Base-by-base conservation (phyloP, 164 flowering plant species). In the Protea cynaroides region DNA sequence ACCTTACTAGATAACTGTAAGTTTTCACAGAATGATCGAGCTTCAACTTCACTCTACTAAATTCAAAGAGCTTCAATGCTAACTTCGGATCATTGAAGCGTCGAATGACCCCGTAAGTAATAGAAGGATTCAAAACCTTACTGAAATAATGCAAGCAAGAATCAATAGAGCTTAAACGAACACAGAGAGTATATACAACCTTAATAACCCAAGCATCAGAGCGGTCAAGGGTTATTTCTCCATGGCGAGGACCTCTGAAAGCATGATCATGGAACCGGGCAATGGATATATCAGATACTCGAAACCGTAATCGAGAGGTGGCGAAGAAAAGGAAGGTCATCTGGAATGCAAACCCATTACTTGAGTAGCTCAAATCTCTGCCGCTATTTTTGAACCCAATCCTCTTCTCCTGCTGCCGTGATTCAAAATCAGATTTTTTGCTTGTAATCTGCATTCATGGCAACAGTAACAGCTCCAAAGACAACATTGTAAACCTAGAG, bases 21-120 rank as follows among this genome's bases (percentile, higher is more conserved):
- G 87, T 82, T 59, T 6, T 36, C 29, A 70, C 54, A 13, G 70
- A 71, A 72, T 84, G 93, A 54, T 52, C 50, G 15, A 88, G 19
- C 51, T 68, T 70, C 74, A 86, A 62, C 57, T 64, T 73, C 23
- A 66, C 49, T 51, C 85, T 72, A 58, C 82, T 71, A 62, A 74
- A 79, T 51, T 81, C 73, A 58, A 88, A 83, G 61, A 89, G 86
- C 46, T 70, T 67, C 34, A 86, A 74, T 7, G 78, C 87, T 29
- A 80, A 59, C 52, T 43, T 61, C 0, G 86, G 84, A 53, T 76
- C 46, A 1, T 63, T 70, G n/a, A 87, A 68, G 37, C 79, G 38
- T 46, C 56, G 65, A 65, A 86, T 66, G 24, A 82, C 88, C 56
- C 74, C 75, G 56, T 72, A 78, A 25, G 84, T 88, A 57, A 83